Evolutionary conservation across 1,139 yeast genomes (phyloP), one percentile per base, ranked within the genome.

Genomic region (Saccharomyces hybrid): DNA sequence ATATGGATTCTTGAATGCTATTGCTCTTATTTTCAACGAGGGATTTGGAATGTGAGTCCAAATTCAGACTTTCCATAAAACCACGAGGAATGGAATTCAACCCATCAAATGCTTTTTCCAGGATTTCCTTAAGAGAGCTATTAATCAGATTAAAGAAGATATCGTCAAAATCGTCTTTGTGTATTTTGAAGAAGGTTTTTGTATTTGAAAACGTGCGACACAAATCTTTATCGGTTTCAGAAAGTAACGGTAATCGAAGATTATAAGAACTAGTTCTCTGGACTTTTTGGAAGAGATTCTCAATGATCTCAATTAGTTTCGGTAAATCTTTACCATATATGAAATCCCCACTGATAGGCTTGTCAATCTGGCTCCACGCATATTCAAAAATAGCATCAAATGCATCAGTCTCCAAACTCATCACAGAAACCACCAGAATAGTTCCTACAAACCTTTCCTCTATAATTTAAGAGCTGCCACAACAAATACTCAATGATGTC

Each of bases 281-380:
- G 8, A 48, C 42, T 30, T 52, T 54, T 20, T 60, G 54, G 26
- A 68, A 52, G 4, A 62, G 49, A 2, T 63, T 55, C 30, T 69
- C 68, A 34, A 63, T 57, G 25, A 56, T 55, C 32, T 51, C 54
- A 8, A 66, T 54, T 34, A 64, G 55, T 41, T 56, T 52, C 3
- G 64, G 64, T 38, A 67, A 56, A 48, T 66, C 67, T 49, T 65
- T 63, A 1, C 70, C 71, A 27, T 68, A 67, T 13, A 73, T 66
- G 56, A 66, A 68, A n/a, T 59, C 60, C 14, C 53, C 55, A 9
- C 59, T 57, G 7, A 38, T 38, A 16, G 42, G 42, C 4, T 53
- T 53, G 52, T 71, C 74, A 3, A 70, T 54, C 30, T 64, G 64
- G 4, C 54, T 51, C 75, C 75, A 72, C 3, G 71, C 72, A 16